These are phyloP conservation scores for Melaleuca alternifolia DNA, from an alignment of 345 rosid genomes.

Conservation along the genomic window DNA sequence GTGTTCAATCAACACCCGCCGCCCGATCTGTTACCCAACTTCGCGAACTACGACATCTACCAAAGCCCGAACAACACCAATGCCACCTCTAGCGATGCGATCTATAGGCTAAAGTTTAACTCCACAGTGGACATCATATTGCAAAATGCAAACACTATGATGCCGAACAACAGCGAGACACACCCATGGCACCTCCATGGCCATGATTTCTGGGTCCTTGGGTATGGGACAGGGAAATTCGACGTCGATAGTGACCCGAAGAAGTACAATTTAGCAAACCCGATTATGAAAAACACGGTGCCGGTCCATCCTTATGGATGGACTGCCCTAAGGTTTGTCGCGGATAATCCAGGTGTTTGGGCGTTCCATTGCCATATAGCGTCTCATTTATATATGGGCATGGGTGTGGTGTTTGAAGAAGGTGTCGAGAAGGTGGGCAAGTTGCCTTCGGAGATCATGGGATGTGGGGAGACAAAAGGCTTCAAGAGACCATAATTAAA, in stretches of 20 bases:
- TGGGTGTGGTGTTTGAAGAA: constrained; percentile 54
- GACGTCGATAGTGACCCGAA: constrained; percentile 26
- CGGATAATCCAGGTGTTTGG: constrained; percentile 70
- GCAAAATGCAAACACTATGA: constrained; percentile 57
- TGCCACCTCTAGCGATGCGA: constrained; percentile 20
- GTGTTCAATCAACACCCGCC: constrained; percentile 36
- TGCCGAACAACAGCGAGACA: constrained; percentile 34
- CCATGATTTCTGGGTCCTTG: constrained; percentile 79
- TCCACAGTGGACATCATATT: constrained; percentile 54
- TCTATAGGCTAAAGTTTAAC: constrained; percentile 41
- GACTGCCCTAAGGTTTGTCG: constrained; percentile 57
- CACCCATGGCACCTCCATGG: constrained; percentile 89
- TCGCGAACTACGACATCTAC: constrained; percentile 9
- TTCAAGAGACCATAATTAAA: neutral
- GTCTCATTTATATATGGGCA: constrained; percentile 63
- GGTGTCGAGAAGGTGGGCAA: constrained; percentile 35
- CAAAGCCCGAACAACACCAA: constrained; percentile 3
- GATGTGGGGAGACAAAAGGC: constrained; percentile 27
- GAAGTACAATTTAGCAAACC: constrained; percentile 45
- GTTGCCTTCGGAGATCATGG: constrained; percentile 54
- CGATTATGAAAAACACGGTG: constrained; percentile 76
- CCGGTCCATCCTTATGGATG: constrained; percentile 61
- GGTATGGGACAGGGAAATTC: constrained; percentile 58
- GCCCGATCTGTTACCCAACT: constrained; percentile 21
- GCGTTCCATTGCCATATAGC: constrained; percentile 72